Base-by-base conservation (phyloP, 495 filamentous ascomycete genomes). In the Talaromyces borbonicus region DNA sequence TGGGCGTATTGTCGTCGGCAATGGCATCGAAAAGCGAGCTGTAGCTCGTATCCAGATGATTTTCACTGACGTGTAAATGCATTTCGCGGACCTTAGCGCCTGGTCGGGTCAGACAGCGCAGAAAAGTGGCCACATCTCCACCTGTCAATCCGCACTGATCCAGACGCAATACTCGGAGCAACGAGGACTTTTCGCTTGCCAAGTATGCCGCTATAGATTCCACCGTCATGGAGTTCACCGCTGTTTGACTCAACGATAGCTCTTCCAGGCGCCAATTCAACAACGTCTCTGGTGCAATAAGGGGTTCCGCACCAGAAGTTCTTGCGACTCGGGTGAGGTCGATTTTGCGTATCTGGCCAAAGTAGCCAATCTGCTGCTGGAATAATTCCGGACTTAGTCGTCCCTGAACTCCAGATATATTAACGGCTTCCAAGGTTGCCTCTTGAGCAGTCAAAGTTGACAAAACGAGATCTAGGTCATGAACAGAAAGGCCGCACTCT, bases 101-200 rank as follows among this genome's bases (percentile, higher is more conserved):
- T 1, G 61, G 53, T 14, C 54, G 53, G 19, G 68, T 64, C 76
- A 96, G 84, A 6, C 86, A 81, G 52, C 79, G 74, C 56, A 96
- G 77, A 25, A 98, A 70, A 41, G 80, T 74, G 6, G 87, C 88
- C 2, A 88, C 80, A 58, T 88, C 80, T 35, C 70, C 73, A 9
- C 90, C 88, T 5, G 75, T 86, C 38, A 98, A 66, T 25, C 80
- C 79, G 56, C 87, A 93, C 56, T 92, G 81, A 46, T 87, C 82
- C 25, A 98, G 74, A 6, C 71, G 66, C 5, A 98, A 63, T 47
- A 79, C 72, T 37, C 78, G 78, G 26, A 98, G 69, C 9, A 68
- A 71, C 12, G 72, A 63, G 4, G 85, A 90, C 44, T 76, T 71
- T 11, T 77, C 63, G 46, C 76, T 77, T 14, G 75, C 73, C 11